Conservation (phyloP, 768 basidiomycete species). For the Lactifluus subvellereus region DNA sequence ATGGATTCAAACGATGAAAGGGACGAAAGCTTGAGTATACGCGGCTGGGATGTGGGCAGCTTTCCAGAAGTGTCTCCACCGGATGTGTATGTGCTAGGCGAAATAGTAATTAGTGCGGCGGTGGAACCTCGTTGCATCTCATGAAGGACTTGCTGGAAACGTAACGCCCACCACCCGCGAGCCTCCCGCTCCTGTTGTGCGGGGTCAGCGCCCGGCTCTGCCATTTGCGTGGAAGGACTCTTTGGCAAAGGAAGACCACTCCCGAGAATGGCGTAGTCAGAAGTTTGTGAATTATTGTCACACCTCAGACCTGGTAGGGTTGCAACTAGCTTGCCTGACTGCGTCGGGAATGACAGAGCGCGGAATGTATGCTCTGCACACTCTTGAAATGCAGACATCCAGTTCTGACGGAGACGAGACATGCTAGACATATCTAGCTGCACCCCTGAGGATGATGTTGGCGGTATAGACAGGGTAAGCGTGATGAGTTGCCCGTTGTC, state of each 20-base stretch:
- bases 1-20: slow-evolving; percentile 22
- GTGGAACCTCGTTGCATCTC: slow-evolving; percentile 41
- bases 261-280: slow-evolving; percentile 37
- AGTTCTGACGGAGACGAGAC: slow-evolving; percentile 32
- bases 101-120: background rate
- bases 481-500: slow-evolving; percentile 32
- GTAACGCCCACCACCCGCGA: slow-evolving; percentile 66
- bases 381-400: slow-evolving; percentile 49
- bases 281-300: slow-evolving; percentile 31
- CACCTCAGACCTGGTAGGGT: slow-evolving; percentile 29
- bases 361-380: slow-evolving; percentile 46
- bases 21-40: slow-evolving; percentile 21
- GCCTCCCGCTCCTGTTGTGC: slow-evolving; percentile 55
- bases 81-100: background rate
- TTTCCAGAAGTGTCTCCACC: background rate
- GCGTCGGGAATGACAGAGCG: slow-evolving; percentile 38
- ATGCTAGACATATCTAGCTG: slow-evolving; percentile 30
- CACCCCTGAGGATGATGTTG: slow-evolving; percentile 28
- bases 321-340: slow-evolving; percentile 29
- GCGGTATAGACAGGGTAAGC: slow-evolving; percentile 33
- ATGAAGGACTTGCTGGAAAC: slow-evolving; percentile 56
- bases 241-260: slow-evolving; percentile 57
- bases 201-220: slow-evolving; percentile 29
- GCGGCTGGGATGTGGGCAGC: slow-evolving; percentile 9
- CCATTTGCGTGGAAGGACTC: slow-evolving; percentile 62